Percentiles rank a stretch among this genome's conserved stretches.
These are phyloP conservation scores for Wickerhamomyces queroliae DNA, from an alignment of 805 yeast species.

Conservation along the genomic window DNA sequence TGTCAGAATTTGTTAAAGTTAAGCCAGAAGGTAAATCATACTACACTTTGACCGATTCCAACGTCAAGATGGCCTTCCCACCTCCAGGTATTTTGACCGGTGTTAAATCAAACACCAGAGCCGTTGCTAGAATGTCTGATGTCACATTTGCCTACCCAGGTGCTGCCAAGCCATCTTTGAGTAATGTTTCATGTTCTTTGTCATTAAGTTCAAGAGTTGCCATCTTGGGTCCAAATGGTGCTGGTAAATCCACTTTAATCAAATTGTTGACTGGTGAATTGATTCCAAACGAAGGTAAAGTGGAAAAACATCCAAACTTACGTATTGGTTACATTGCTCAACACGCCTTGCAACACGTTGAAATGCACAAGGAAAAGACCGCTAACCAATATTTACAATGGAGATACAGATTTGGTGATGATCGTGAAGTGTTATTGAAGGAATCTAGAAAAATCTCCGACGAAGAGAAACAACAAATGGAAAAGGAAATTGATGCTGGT, in stretches of 20 bases:
- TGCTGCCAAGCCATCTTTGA: constrained; percentile 74
- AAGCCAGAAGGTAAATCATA: constrained; percentile 96
- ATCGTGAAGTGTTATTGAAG: constrained; percentile 90
- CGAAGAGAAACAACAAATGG: constrained; percentile 73
- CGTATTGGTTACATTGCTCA: constrained; percentile 99
- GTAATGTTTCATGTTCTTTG: constrained; percentile 79
- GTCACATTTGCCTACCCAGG: constrained; percentile 92
- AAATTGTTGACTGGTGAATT: constrained; percentile 90
- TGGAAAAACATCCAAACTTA: constrained; percentile 96
- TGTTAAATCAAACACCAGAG: constrained; percentile 89
- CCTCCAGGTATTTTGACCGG: constrained; percentile 98
- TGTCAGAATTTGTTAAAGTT: constrained; percentile 84
- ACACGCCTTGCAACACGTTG: constrained; percentile 96
- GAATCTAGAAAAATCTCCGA: constrained; percentile 85
- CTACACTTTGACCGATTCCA: constrained; percentile 87
- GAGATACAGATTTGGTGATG: constrained; percentile 98
- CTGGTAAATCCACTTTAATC: constrained; percentile 95
- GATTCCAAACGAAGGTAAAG: constrained; percentile 80
- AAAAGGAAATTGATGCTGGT: constrained; percentile 67
- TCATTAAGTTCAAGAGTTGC: constrained; percentile 97
- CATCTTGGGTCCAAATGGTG: constrained; percentile 96
- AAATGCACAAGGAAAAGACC: constrained; percentile 94
- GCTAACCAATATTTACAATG: constrained; percentile 97
- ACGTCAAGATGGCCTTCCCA: constrained; percentile 96
- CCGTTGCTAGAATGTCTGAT: constrained; percentile 82